Evolutionary conservation across 768 basidiomycete genomes (phyloP), one percentile per base, ranked within the genome.

Genomic region (Rhodotorula graminis): DNA sequence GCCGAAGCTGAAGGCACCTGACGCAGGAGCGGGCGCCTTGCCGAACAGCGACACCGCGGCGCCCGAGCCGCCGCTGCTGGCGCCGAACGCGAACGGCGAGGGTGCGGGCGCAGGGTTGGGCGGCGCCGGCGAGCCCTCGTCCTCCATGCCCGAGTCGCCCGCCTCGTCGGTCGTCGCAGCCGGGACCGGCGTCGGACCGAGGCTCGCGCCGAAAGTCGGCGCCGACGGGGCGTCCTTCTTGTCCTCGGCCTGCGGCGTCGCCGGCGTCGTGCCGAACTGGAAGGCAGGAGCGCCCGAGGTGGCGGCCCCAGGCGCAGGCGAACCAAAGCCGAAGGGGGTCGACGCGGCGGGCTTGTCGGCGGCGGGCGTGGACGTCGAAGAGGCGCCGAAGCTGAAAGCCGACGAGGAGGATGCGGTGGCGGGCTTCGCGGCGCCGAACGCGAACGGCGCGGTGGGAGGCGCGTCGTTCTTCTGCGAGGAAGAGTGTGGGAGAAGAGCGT

Each of bases 71-170:
- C 23, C 49, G 7, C 46, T 19, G 27, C 52, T 1, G 23, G 64
- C 31, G 44, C 64, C 60, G 33, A 65, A 65, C 47, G 47, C 12
- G 46, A 67, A 67, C 11, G 53, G 10, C 25, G 70, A 10, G 0
- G 64, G 1, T 21, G 46, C 49, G 23, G 57, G 29, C 12, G 67
- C 40, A 0, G 65, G 25, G 8, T 66, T 7, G 2, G 63, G 19
- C 8, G 58, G n/a, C 10, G 2, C n/a, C 4, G 44, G 15, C 11
- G n/a, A 25, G 14, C 50, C 65, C 62, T 72, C 74, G 60, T 75
- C 74, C 65, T 76, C 74, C 74, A 75, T 75, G 8, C 74, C 74
- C 46, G 64, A 67, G 58, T 75, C 74, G 25, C 71, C 74, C 2
- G 67, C 65, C n/a, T 72, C 70, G 29, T 75, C 74, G 10, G 65